Base-by-base conservation (phyloP, 2,329 filamentous ascomycete genomes). In the Zymoseptoria ardabiliae region DNA sequence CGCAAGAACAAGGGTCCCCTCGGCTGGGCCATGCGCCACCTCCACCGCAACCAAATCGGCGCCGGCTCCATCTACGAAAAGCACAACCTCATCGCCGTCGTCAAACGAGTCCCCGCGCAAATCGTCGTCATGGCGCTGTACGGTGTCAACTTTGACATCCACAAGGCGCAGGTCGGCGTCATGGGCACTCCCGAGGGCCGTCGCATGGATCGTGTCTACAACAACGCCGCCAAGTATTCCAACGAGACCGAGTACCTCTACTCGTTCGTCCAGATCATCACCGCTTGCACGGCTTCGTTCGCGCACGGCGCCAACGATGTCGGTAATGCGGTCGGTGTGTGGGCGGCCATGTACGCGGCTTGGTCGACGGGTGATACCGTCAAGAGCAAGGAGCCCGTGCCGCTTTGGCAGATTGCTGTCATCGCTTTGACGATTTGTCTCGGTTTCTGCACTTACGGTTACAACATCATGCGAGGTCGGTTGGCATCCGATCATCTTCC, bases 21-120 rank as follows among this genome's bases (percentile, higher is more conserved):
- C n/a, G 89, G 85, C 68, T 92, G 89, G 89, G 90, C 87, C 45
- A 89, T 93, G 86, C 87, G 89, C 66, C 83, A 80, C 55, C 85
- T 92, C 20, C 87, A 84, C 70, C 79, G 88, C 68, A 89, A 91
- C 78, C 87, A 84, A 53, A 82, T 90, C 75, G 87, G 87, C 19
- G 73, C 85, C 19, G 90, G 89, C 56, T 80, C 86, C 69, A 81
- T 92, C 64, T 90, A 93, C 76, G 89, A 93, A 76, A 67, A 81
- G 20, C 78, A 85, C 75, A 93, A 93, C 80, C 76, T 91, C 62
- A 81, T 80, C 70, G 81, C 81, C 55, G 61, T 86, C 21, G 25
- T 79, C 23, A 87, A 84, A 75, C 87, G 89, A 21, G 70, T 92
- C 8, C 89, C 89, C 0, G 88, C 90, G 55, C 81, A 81, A 74